Evolutionary conservation across 495 filamentous ascomycete species (phyloP).

Genomic region (Talaromyces proteolyticus): DNA sequence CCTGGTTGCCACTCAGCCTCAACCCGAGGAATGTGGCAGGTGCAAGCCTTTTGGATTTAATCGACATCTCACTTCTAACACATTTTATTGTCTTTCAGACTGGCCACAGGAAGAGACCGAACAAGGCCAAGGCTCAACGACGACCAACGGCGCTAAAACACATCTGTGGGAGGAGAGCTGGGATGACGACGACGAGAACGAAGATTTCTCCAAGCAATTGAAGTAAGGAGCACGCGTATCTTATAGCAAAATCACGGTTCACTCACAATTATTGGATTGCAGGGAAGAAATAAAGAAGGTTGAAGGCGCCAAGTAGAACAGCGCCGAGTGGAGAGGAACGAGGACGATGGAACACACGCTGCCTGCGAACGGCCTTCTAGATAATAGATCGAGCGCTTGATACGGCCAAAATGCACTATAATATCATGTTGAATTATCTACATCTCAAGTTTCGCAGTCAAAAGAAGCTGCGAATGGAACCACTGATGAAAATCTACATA

Average conservation of each 20-base stretch:
- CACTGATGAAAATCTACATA: no score
- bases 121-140: slow-evolving; percentile 48
- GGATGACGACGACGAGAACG: slow-evolving; percentile 97
- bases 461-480: no score
- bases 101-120: slow-evolving; percentile 86
- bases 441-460: no score
- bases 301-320: slow-evolving; percentile 37
- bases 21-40: no score
- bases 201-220: slow-evolving; percentile 93
- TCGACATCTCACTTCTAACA: neutral
- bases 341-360: neutral
- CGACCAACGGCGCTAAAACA: slow-evolving; percentile 47
- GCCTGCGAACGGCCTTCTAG: neutral
- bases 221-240: slow-evolving; percentile 52
- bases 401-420: neutral
- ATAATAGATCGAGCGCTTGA: neutral
- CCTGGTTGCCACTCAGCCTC: no score
- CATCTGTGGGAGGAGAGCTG: slow-evolving; percentile 99
- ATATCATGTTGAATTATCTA: no score
- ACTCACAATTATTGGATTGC: slow-evolving; percentile 2
- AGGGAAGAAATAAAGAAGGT: slow-evolving; percentile 98
- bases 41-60: neutral
- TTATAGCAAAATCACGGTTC: no score
- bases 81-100: slow-evolving; percentile 45
- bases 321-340: slow-evolving; percentile 30